phyloP scores from a whole-genome alignment of 371 early-diverging fungal species.

The Apophysomyces ossiformis region DNA sequence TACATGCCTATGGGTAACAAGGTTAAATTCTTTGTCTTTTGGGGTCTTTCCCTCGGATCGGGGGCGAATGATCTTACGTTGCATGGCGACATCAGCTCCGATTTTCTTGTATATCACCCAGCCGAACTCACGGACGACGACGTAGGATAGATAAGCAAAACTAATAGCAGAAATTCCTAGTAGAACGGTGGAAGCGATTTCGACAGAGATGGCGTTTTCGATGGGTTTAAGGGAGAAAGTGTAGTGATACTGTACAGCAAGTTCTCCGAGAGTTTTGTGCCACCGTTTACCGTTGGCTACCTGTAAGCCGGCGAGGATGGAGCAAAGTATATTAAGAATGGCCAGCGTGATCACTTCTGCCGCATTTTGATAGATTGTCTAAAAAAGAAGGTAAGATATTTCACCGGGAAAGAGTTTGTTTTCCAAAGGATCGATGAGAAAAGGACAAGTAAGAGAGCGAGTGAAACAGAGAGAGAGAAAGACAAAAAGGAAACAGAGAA shows the following conservation, averaged over 20 bases:
- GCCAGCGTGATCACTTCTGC: conserved; percentile 46
- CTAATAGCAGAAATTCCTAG: conserved; percentile 35
- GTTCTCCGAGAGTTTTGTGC: conserved; percentile 22
- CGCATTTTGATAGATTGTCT: conserved; percentile 50
- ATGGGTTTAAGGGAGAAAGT: conserved; percentile 24
- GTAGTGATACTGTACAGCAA: conserved; percentile 15
- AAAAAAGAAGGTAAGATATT: conserved; percentile 8
- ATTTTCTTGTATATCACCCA: conserved; percentile 59
- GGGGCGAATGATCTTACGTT: conserved; percentile 32
- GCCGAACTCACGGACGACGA: conserved; percentile 45
- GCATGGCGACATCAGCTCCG: conserved; percentile 49
- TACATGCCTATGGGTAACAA: conserved; percentile 42
- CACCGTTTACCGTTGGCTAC: conserved; percentile 44
- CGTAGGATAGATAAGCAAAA: conserved; percentile 44
- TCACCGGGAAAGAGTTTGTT: background rate
- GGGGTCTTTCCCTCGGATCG: too few relatives aligned
- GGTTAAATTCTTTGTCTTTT: too few relatives aligned
- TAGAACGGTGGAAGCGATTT: conserved; percentile 41
- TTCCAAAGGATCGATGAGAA: background rate
- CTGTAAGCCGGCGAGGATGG: conserved; percentile 43
- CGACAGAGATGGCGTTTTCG: conserved; percentile 37
- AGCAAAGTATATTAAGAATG: conserved; percentile 40
- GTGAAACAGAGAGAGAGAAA: background rate
- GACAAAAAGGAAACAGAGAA: background rate
- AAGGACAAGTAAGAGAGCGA: background rate